Conservation (phyloP, 2,329 filamentous ascomycete genomes). For the Botrytis tulipae region DNA sequence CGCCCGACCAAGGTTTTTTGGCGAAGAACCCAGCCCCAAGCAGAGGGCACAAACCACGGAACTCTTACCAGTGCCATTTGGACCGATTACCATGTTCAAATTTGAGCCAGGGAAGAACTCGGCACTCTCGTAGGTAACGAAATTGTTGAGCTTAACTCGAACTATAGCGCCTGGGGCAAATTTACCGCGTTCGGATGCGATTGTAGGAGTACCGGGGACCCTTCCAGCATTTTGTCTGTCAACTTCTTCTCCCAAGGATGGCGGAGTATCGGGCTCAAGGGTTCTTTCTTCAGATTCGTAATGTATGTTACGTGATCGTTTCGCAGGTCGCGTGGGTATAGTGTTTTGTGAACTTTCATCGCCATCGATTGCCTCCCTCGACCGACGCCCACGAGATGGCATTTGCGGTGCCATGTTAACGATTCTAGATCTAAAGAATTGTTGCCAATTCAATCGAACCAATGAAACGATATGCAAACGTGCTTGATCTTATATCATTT, state of each 20-base stretch:
- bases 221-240: conserved; percentile 4
- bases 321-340: conserved; percentile 26
- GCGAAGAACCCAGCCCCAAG: conserved; percentile 80
- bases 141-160: conserved; percentile 80
- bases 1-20: conserved; percentile 80
- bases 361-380: conserved; percentile 31
- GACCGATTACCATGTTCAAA: conserved; percentile 97
- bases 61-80: conserved; percentile 98
- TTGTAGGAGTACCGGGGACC: not conserved
- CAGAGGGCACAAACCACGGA: conserved; percentile 97
- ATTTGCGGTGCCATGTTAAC: conserved; percentile 22
- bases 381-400: conserved; percentile 24
- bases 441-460: not conserved
- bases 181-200: not conserved
- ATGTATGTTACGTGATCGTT: conserved; percentile 32
- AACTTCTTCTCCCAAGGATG: conserved; percentile 17
- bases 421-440: not conserved
- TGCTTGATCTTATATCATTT: not conserved
- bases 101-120: conserved; percentile 90
- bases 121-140: conserved; percentile 90
- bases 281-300: conserved; percentile 20
- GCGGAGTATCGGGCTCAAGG: conserved; percentile 19
- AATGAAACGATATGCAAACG: not conserved
- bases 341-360: conserved; percentile 30
- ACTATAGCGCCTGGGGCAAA: conserved; percentile 75